Evolutionary conservation across 768 basidiomycete genomes (phyloP), one percentile per base, ranked within the genome.

Genomic region (Podaxis sp.): DNA sequence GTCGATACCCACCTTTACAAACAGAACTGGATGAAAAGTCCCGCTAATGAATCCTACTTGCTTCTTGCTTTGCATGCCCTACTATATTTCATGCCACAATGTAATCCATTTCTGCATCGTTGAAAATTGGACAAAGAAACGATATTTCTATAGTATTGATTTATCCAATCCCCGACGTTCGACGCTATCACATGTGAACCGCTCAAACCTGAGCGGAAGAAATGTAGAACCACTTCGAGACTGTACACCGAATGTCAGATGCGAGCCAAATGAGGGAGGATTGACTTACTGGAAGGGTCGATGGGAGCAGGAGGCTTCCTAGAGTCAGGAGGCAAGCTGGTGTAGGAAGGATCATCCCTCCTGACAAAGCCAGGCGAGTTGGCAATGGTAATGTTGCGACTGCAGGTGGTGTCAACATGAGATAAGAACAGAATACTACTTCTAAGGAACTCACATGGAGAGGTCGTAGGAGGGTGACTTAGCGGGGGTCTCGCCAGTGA

Each of bases 221-320:
- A 70, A 95, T 95, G 77, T 94, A 92, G 86, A 94, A 94, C 93
- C 92, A 94, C 73, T 93, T 94, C 66, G 87, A 92, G 68, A 94
- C 92, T 93, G 41, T 22, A 2, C 46, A 59, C 57, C 24, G 37
- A 64, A 29, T 46, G 40, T 69, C 12, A 54, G 51, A 27, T 43
- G n/a, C 37, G 64, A 33, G 15, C 15, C 38, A 25, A 7, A 52
- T 17, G 19, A 59, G 19, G 17, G 53, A 9, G 55, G 53, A 55
- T n/a, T 33, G 8, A 77, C 88, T 74, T 71, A 95, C 95, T 89
- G 59, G 94, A 90, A 64, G 93, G 88, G 69, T 98, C 96, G 69
- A 98, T 87, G 29, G 92, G 88, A 64, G 88, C 94, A 66, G 97
- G 85, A 52, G 94, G 85, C 78, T 87, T 86, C 77, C 89, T 84